Base-by-base conservation (phyloP, 2,329 filamentous ascomycete species). In the Ascochyta lentis region DNA sequence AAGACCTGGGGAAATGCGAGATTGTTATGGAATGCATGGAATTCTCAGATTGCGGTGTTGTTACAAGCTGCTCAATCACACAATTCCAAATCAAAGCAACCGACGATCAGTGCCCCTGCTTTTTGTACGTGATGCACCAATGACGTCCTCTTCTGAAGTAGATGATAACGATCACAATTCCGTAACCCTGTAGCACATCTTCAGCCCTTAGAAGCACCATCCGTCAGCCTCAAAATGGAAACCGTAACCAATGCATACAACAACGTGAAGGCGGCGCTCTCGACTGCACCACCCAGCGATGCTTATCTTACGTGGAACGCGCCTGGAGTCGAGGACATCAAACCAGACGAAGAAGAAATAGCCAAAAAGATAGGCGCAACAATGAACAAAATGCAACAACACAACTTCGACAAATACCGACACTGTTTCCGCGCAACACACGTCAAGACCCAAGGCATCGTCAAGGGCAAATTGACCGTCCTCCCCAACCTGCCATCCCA, bases 381-480 rank as follows among this genome's bases (percentile, higher is more conserved):
- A 12, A 75, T 75, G 51, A 71, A 72, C 49, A 72, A 72, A 46
- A 72, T 77, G 63, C 73, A 77, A 56, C 74, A 77, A 67, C 75
- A 75, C 65, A 76, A 76, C 41, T 75, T 76, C 66, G 72, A 76
- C 49, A 71, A 73, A 53, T 70, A 77, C 56, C 66, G 67, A 38
- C 74, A 75, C 59, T 73, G 66, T 39, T 66, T 74, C 31, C 72
- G 74, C n/a, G 74, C 73, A 31, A 76, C 71, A 7, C 69, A 76
- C 49, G 60, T 76, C 43, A 75, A 75, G 62, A 64, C 60, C 16
- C 60, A 64, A 27, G 64, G 68, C 24, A 74, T 60, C 64, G 58
- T 66, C 4, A 64, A 64, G 24, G 63, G 63, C 15, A 61, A 44
- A n/a, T 19, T 63, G 4, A 63, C 41, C 3, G 53, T 62, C 10